phyloP scores from a whole-genome alignment of 2,329 filamentous ascomycete species.

The Penicillium palitans region DNA sequence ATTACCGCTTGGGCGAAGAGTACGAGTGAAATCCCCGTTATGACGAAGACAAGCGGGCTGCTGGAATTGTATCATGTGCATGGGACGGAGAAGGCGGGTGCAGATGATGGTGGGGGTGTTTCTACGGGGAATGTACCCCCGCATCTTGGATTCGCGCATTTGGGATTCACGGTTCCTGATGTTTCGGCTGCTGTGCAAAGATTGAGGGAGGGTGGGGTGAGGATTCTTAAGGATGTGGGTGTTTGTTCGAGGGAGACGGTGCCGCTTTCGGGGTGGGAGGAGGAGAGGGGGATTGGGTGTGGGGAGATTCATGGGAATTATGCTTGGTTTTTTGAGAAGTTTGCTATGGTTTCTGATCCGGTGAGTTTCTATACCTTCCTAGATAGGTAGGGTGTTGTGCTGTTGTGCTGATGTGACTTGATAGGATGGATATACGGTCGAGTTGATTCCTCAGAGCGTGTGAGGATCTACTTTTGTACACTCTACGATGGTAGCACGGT shows the following conservation, averaged over 20 bases:
- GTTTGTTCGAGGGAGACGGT: constrained; percentile 30
- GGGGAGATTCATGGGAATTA: constrained; percentile 39
- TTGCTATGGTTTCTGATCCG: constrained; percentile 44
- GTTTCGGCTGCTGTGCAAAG: constrained; percentile 33
- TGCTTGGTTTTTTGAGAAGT: constrained; percentile 36
- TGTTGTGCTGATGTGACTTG: neutral
- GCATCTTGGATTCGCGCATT: constrained; percentile 39
- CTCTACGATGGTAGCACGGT: neutral
- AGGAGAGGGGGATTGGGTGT: constrained; percentile 31
- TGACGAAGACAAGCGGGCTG: constrained; percentile 37
- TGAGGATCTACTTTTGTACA: neutral
- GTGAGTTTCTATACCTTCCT: constrained; percentile 25
- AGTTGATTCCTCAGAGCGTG: constrained; percentile 35
- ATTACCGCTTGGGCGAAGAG: constrained; percentile 31
- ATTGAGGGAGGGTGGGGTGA: constrained; percentile 32
- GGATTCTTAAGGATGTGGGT: constrained; percentile 38
- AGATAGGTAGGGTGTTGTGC: neutral
- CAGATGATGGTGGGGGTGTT: constrained; percentile 15
- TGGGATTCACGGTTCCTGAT: constrained; percentile 44
- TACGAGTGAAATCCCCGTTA: constrained; percentile 25
- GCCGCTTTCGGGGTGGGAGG: constrained; percentile 39
- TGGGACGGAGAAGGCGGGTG: constrained; percentile 29
- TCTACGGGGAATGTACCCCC: constrained; percentile 38
- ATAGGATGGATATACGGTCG: constrained; percentile 39
- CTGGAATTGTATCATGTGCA: constrained; percentile 43